A percentile compares a stretch with the other conserved stretches of the same genome.
phyloP scores from a whole-genome alignment of 176 grass and related monocot genomes.

The Cenchrus fungigraminus region DNA sequence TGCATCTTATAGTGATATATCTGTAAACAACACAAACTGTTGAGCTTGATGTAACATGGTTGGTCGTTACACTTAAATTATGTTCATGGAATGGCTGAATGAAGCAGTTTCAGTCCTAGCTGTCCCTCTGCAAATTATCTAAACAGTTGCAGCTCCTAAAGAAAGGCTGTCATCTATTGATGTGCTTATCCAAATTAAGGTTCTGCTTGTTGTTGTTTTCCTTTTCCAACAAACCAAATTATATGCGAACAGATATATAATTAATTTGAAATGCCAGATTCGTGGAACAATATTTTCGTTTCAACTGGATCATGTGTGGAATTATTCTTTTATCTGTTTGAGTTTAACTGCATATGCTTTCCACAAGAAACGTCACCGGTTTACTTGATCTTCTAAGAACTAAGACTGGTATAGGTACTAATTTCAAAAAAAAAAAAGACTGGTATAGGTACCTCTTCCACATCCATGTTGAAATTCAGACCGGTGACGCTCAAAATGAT shows the following conservation, averaged over 20 bases:
- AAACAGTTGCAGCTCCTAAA: constrained; percentile 21
- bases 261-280: neutral
- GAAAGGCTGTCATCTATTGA: neutral
- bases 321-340: constrained; percentile 11
- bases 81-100: neutral
- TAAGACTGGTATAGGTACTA: neutral
- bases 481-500: neutral
- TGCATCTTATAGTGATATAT: neutral
- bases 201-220: neutral
- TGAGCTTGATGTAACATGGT: constrained; percentile 22
- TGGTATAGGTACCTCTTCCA: neutral
- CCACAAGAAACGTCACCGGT: neutral
- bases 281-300: neutral
- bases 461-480: neutral
- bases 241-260: neutral
- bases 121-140: neutral
- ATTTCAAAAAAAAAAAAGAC: too few species aligned
- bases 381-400: neutral
- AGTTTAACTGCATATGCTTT: constrained; percentile 1
- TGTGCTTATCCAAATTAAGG: constrained; percentile 12
- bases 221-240: neutral
- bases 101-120: neutral
- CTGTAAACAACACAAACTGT: neutral
- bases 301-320: neutral
- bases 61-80: neutral